These are phyloP conservation scores for Vararia minispora DNA, from an alignment of 768 basidiomycete genomes.

Conservation along the genomic window DNA sequence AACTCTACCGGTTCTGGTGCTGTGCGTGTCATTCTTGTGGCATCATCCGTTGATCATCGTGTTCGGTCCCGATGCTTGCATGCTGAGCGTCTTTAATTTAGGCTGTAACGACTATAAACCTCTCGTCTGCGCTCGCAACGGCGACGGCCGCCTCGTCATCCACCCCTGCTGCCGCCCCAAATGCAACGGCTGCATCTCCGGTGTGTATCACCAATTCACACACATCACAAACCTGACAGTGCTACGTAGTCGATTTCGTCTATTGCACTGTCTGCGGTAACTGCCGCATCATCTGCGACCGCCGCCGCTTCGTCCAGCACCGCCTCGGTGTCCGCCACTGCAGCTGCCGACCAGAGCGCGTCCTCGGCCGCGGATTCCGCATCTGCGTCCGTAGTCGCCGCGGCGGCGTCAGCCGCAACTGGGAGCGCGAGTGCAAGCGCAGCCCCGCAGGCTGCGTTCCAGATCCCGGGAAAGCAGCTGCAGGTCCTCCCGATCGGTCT, in stretches of 20 bases:
- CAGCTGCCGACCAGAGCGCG: slow-evolving; percentile 12
- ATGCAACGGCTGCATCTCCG: no score
- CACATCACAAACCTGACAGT: slow-evolving; percentile 10
- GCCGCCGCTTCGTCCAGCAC: slow-evolving; percentile 11
- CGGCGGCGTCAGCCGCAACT: slow-evolving; percentile 19
- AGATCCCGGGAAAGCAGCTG: slow-evolving; percentile 61
- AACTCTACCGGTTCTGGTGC: slow-evolving; percentile 3
- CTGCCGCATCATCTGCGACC: slow-evolving; percentile 7
- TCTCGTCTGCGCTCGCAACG: no score
- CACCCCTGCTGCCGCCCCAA: no score
- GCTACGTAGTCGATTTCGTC: slow-evolving; percentile 9
- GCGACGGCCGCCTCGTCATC: no score
- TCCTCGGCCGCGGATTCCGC: slow-evolving; percentile 14
- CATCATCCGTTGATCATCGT: slow-evolving; percentile 2
- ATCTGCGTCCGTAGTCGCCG: slow-evolving; percentile 9
- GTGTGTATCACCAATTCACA: slow-evolving; percentile 8
- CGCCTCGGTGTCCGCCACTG: slow-evolving; percentile 12
- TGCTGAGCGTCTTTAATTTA: slow-evolving; percentile 1
- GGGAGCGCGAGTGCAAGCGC: no score
- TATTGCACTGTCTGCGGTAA: slow-evolving; percentile 7
- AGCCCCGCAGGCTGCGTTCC: slow-evolving; percentile 32
- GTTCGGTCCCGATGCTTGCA: background rate
- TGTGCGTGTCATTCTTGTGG: slow-evolving; percentile 5
- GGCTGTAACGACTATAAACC: no score
- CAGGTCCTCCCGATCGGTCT: slow-evolving; percentile 76